phyloP scores from a whole-genome alignment of 768 basidiomycete genomes.

The Russula foetens region DNA sequence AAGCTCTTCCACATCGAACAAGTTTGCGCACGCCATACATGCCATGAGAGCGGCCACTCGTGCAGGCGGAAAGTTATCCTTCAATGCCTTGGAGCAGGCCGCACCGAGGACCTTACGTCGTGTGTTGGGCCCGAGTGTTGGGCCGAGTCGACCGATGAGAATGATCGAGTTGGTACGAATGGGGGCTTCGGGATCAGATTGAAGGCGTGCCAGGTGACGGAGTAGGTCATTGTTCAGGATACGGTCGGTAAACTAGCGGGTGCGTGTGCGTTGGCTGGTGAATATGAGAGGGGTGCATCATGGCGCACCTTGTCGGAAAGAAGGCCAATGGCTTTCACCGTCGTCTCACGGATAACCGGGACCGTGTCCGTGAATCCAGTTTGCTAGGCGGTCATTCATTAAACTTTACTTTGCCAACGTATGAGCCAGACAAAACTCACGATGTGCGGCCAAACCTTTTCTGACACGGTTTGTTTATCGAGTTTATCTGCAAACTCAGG shows the following conservation, averaged over 20 bases:
- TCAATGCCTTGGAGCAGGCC: slow-evolving; percentile 83
- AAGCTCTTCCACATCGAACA: slow-evolving; percentile 81
- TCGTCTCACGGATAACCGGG: slow-evolving; percentile 89
- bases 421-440: slow-evolving; percentile 36
- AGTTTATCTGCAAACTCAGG: slow-evolving; percentile 79
- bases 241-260: slow-evolving; percentile 69
- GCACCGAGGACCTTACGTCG: slow-evolving; percentile 96
- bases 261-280: neutral
- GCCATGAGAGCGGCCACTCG: slow-evolving; percentile 93
- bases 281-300: neutral
- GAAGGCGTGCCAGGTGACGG: slow-evolving; percentile 85
- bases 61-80: slow-evolving; percentile 88
- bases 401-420: neutral
- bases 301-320: slow-evolving; percentile 73
- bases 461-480: slow-evolving; percentile 75
- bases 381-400: slow-evolving; percentile 48
- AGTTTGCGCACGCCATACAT: slow-evolving; percentile 89
- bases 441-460: slow-evolving; percentile 89
- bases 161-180: slow-evolving; percentile 98
- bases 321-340: slow-evolving; percentile 77
- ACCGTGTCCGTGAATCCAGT: slow-evolving; percentile 95
- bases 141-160: slow-evolving; percentile 84
- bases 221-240: slow-evolving; percentile 95
- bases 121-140: slow-evolving; percentile 76
- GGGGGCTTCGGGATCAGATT: slow-evolving; percentile 86